Base-by-base conservation (phyloP, 768 basidiomycete genomes). In the Boletus rubescentipes region DNA sequence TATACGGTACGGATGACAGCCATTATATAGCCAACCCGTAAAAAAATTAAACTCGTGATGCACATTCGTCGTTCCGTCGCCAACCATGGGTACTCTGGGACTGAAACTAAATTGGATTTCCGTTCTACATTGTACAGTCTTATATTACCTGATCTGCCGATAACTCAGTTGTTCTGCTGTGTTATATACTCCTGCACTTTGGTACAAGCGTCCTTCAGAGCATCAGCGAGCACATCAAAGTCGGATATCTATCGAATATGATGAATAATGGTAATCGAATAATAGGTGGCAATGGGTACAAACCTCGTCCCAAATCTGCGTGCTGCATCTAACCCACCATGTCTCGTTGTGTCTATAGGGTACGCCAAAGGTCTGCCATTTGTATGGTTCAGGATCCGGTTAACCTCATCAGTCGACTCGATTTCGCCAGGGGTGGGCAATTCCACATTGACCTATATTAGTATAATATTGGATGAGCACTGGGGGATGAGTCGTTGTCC, bases 371-470 rank as follows among this genome's bases (percentile, higher is more conserved):
- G 46, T 30, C 5, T 62, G 55, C 64, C 66, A 66, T 21, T 66
- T 46, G 46, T 58, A n/a, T 62, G 34, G 36, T 40, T 11, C 26
- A 66, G 52, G 40, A 70, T 46, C 15, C 35, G 39, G n/a, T 38
- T 1, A 30, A 68, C 30, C 26, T 61, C 55, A 1, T 30, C 35
- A 38, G 61, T 38, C 48, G 55, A 36, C 61, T 63, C 12, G 58
- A 76, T 51, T 9, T 61, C 58, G 7, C 59, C 55, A 14, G 69
- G 51, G 14, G 72, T 48, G 5, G 78, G 78, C 2, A 79, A 67
- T 38, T 63, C 69, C 48, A 79, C 75, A 18, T 75, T 77, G 23
- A 72, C 65, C 76, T 77, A n/a, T 35, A 38, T 12, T 9, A 9
- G 41, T 3, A n/a, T 26, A 20, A n/a, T n/a, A n/a, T 30, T 15